Evolutionary conservation across 176 grass and related monocot species (phyloP).

Genomic region (Poa pratensis): DNA sequence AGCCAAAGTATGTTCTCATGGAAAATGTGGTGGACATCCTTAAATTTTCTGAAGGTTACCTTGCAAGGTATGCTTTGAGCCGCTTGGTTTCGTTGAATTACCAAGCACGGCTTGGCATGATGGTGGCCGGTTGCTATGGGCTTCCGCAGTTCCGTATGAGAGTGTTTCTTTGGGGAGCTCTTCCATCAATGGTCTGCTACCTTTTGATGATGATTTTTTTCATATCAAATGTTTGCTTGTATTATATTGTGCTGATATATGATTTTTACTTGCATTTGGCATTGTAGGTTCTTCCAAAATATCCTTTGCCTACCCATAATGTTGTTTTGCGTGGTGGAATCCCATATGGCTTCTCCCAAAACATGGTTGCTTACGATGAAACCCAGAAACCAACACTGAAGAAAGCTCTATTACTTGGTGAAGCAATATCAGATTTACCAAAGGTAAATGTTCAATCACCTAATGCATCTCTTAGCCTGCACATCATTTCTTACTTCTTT

Average conservation of each 20-base stretch:
- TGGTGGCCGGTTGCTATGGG: constrained; percentile 85
- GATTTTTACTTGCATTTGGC: constrained; percentile 1
- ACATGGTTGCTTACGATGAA: constrained; percentile 83
- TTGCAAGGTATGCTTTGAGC: constrained; percentile 76
- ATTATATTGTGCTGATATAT: neutral
- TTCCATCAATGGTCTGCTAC: constrained; percentile 65
- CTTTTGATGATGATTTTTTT: neutral
- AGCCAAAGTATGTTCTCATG: constrained; percentile 85
- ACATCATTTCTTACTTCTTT: neutral
- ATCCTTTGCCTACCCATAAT: constrained; percentile 77
- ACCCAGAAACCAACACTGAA: constrained; percentile 51
- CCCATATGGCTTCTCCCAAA: constrained; percentile 69
- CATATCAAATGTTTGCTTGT: neutral
- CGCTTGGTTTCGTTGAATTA: constrained; percentile 76
- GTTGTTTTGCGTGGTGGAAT: constrained; percentile 62
- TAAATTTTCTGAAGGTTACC: constrained; percentile 74
- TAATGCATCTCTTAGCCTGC: neutral
- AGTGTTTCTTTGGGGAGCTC: constrained; percentile 78
- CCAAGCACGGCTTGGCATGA: constrained; percentile 72
- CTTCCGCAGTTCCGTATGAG: constrained; percentile 85
- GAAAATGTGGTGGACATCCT: constrained; percentile 94
- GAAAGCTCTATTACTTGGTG: constrained; percentile 59
- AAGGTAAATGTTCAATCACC: constrained; percentile 31
- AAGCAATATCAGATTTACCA: constrained; percentile 85
- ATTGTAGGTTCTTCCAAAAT: constrained; percentile 69